Evolutionary conservation across 1,284 basidiomycete genomes (phyloP), one percentile per base, ranked within the genome.

Genomic region (Moniliophthora roreri): DNA sequence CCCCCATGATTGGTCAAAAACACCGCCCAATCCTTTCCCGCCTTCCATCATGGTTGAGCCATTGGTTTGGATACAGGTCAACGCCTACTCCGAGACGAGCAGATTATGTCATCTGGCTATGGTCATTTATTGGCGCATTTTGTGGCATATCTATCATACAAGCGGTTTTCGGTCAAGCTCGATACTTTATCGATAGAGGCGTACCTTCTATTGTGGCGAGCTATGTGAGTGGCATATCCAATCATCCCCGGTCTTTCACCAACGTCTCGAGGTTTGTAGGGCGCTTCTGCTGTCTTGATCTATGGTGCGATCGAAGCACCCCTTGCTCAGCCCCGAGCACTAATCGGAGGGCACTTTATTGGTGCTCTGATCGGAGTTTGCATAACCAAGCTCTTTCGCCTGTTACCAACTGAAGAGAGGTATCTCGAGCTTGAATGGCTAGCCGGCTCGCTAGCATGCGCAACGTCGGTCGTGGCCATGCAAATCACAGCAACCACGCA

Each of bases 281-380:
- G 82, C 20, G 84, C 84, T 11, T 78, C 78, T 4, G 82, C 82
- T 8, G 80, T 85, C 2, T 69, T 88, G 20, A 69, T 79, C 16
- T 87, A 81, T 56, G 82, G 79, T 13, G 75, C 77, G 1, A 75
- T 84, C 37, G 82, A 87, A 35, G 71, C 74, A 1, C 84, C 85
- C 2, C 67, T 86, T 28, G 77, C 82, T 0, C 84, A 87, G 64
- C 84, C 85, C 7, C 73, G 82, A 15, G 70, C 79, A 9, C 68
- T 85, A 11, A 52, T 87, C 26, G 76, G 77, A 3, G 55, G 55
- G 0, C 82, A 85, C 56, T 76, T 83, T 59, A 55, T 84, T 15
- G 74, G 76, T 11, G 80, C 79, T 0, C 61, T 84, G 11, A 69
- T 72, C 4, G 82, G 82, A 4, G 71, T 83, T 8, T 76, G 71